Percentiles rank a stretch among this genome's conserved stretches.
These are phyloP conservation scores for Saccharomyces uvarum DNA, from an alignment of 1,139 yeast species.

Conservation along the genomic window DNA sequence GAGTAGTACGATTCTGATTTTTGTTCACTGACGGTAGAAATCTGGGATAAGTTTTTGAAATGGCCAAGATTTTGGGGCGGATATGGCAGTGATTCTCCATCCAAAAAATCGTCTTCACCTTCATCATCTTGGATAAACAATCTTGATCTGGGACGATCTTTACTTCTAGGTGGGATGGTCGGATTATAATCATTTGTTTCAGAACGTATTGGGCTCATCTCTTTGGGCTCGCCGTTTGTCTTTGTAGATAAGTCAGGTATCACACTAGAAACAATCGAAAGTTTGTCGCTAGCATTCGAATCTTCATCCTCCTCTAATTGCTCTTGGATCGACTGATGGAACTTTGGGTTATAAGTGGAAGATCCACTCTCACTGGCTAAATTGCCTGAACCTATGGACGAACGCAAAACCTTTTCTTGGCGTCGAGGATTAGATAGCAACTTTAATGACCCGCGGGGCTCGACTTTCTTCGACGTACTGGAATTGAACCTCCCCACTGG, in stretches of 20 bases:
- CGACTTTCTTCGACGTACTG: not conserved
- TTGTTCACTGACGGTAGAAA: constrained; percentile 11
- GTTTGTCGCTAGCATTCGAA: constrained; percentile 11
- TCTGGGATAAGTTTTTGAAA: constrained; percentile 1
- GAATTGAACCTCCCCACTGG: constrained; percentile 16
- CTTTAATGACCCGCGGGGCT: constrained; percentile 10
- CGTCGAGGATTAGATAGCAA: constrained; percentile 10
- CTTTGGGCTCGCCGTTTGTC: constrained; percentile 12
- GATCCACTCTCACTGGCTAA: constrained; percentile 30
- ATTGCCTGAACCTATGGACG: constrained; percentile 30
- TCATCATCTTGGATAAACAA: constrained; percentile 21
- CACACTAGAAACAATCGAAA: constrained; percentile 24
- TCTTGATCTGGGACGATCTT: constrained; percentile 27
- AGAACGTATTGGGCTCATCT: constrained; percentile 18
- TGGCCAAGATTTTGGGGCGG: not conserved
- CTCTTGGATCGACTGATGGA: constrained; percentile 4
- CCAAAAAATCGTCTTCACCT: constrained; percentile 2
- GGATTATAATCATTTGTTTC: constrained; percentile 23
- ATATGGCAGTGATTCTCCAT: not conserved
- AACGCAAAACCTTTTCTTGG: constrained; percentile 10
- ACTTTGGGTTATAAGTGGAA: constrained; percentile 14
- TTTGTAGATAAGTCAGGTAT: constrained; percentile 16
- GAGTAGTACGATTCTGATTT: constrained; percentile 20
- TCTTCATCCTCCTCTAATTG: not conserved
- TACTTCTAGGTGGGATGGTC: constrained; percentile 29